phyloP scores from a whole-genome alignment of 2,329 filamentous ascomycete species.

The Nannizzia gypsea region DNA sequence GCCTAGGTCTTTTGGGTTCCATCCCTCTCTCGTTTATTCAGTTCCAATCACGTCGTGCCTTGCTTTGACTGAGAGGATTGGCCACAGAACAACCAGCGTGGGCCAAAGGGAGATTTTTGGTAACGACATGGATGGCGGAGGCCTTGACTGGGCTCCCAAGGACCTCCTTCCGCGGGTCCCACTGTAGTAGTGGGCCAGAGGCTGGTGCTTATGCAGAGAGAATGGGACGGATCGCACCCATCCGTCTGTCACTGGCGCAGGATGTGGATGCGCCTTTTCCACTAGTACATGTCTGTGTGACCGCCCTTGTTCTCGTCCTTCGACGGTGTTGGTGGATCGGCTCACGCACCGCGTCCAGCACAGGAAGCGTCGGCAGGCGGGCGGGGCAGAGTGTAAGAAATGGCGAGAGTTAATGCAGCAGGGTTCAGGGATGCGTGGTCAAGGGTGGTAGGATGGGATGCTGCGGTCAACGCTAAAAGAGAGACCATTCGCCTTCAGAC shows the following conservation, averaged over 20 bases:
- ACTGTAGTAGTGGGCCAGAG: background rate
- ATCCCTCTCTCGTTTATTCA: background rate
- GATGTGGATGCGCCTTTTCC: conserved; percentile 16
- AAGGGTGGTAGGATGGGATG: background rate
- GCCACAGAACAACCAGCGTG: background rate
- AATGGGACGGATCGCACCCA: conserved; percentile 8
- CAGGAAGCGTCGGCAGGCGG: background rate
- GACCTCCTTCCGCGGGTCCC: conserved; percentile 1
- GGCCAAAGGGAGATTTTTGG: conserved; percentile 3
- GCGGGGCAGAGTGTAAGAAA: conserved; percentile 1
- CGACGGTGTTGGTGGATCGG: conserved; percentile 5
- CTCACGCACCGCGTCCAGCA: background rate
- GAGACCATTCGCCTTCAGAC: background rate
- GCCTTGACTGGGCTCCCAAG: background rate
- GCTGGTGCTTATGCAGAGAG: conserved; percentile 1
- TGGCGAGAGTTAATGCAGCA: conserved; percentile 5
- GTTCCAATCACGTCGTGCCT: conserved; percentile 5
- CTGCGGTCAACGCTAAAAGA: background rate
- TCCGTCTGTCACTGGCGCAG: conserved; percentile 16
- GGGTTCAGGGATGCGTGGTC: conserved; percentile 5
- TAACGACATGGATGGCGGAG: background rate
- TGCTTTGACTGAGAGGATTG: background rate
- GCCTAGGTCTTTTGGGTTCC: conserved; percentile 1
- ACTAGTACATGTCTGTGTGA: conserved; percentile 14
- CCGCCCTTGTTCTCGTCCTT: conserved; percentile 7